Evolutionary conservation across 1,284 basidiomycete genomes (phyloP).

Genomic region (Rhodotorula sp.): DNA sequence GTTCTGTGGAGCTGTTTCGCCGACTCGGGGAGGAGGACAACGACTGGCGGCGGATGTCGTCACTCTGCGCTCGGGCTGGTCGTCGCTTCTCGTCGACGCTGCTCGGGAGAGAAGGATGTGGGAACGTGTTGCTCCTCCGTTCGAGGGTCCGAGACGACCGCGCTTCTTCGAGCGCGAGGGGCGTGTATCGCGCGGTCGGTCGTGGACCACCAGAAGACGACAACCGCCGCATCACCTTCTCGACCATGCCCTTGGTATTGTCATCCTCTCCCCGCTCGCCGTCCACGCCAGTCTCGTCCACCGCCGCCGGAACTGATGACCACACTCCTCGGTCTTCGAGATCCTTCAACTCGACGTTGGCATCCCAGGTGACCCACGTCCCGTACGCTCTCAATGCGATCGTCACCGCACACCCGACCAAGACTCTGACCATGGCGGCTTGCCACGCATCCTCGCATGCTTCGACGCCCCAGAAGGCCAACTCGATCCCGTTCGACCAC

Average conservation of each 20-base stretch:
- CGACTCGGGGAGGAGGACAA: neutral
- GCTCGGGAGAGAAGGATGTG: neutral
- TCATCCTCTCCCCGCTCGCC: slow-evolving; percentile 3
- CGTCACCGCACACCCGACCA: slow-evolving; percentile 24
- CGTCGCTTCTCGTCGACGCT: neutral
- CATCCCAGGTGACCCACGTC: slow-evolving; percentile 23
- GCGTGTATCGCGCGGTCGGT: neutral
- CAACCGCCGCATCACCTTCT: neutral
- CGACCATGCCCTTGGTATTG: neutral
- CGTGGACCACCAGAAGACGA: neutral
- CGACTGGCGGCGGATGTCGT: slow-evolving; percentile 1
- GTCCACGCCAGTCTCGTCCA: neutral
- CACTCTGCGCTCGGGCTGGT: slow-evolving; percentile 2
- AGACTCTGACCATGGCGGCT: slow-evolving; percentile 17
- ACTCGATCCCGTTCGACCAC: slow-evolving; percentile 8
- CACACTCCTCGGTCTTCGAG: neutral
- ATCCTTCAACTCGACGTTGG: slow-evolving; percentile 18
- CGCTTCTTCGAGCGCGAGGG: slow-evolving; percentile 7
- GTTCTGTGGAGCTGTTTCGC: neutral
- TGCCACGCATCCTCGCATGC: slow-evolving; percentile 35
- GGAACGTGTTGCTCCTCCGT: slow-evolving; percentile 13
- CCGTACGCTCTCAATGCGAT: slow-evolving; percentile 17
- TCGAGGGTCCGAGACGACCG: neutral
- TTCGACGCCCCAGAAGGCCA: slow-evolving; percentile 30
- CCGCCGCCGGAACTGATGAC: neutral